Evolutionary conservation across 1,284 basidiomycete genomes (phyloP).

Genomic region (Trichosporon inkin): DNA sequence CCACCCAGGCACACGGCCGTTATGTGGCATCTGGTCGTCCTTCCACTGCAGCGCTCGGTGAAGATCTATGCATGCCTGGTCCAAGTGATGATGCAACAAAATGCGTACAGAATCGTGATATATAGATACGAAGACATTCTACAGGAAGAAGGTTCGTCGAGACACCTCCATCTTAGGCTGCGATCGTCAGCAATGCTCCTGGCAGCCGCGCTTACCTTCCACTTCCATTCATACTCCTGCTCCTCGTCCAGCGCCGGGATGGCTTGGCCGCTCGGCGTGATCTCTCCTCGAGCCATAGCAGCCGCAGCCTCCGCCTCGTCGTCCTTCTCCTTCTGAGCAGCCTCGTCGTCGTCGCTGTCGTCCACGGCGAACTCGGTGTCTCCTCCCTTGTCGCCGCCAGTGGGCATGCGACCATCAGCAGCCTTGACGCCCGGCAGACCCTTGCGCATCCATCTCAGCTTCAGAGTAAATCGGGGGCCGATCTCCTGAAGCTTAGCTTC

Average conservation of each 20-base stretch:
- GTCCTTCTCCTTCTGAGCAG: constrained; percentile 36
- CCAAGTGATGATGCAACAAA: constrained; percentile 1
- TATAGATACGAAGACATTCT: constrained; percentile 13
- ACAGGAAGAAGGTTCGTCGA: constrained; percentile 51
- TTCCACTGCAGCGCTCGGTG: not conserved
- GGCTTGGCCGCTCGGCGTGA: constrained; percentile 29
- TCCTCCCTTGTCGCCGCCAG: constrained; percentile 58
- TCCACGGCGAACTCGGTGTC: constrained; percentile 36
- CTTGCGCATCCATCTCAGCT: constrained; percentile 82
- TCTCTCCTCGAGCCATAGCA: constrained; percentile 33
- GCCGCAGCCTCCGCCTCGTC: constrained; percentile 45
- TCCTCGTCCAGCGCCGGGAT: constrained; percentile 50
- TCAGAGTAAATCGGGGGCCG: constrained; percentile 93
- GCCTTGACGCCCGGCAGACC: constrained; percentile 71
- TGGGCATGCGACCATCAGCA: constrained; percentile 45
- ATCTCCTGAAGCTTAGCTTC: constrained; percentile 96
- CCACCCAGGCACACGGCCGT: not conserved
- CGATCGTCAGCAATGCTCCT: not conserved
- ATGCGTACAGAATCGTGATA: constrained; percentile 7
- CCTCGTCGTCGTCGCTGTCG: constrained; percentile 30
- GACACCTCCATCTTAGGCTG: constrained; percentile 53
- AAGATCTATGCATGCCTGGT: constrained; percentile 6
- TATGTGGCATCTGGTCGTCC: constrained; percentile 9
- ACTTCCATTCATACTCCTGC: constrained; percentile 53
- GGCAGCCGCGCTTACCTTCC: constrained; percentile 44